These are phyloP conservation scores for Panellus pusillus DNA, from an alignment of 768 basidiomycete species.

Conservation along the genomic window DNA sequence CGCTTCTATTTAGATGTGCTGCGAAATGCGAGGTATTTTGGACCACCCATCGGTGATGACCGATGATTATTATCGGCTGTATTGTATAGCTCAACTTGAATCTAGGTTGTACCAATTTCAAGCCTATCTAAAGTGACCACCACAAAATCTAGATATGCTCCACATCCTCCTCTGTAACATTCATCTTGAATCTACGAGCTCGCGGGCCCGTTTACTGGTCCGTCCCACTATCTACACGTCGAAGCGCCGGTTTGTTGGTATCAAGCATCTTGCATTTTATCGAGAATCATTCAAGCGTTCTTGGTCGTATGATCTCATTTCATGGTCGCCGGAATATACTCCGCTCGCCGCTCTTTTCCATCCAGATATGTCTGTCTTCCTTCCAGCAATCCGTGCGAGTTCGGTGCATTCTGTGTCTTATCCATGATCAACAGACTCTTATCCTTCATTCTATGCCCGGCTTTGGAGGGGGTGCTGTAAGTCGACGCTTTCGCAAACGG, in stretches of 20 bases:
- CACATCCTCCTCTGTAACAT: too few relatives aligned
- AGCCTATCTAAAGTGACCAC: too few relatives aligned
- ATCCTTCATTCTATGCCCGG: slow-evolving; percentile 15
- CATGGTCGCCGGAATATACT: slow-evolving; percentile 37
- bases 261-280: neutral
- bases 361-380: slow-evolving; percentile 33
- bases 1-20: too few relatives aligned
- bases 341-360: slow-evolving; percentile 24
- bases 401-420: neutral
- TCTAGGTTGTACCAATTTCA: too few relatives aligned
- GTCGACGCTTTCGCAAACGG: slow-evolving; percentile 13
- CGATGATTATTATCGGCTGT: too few relatives aligned
- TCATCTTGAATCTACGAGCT: too few relatives aligned
- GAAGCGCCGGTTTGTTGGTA: neutral
- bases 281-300: slow-evolving; percentile 28
- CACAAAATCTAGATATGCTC: too few relatives aligned
- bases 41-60: too few relatives aligned
- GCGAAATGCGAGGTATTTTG: too few relatives aligned
- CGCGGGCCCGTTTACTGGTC: too few relatives aligned
- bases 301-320: slow-evolving; percentile 28
- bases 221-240: too few relatives aligned
- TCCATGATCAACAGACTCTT: neutral
- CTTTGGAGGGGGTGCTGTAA: slow-evolving; percentile 26
- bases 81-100: too few relatives aligned
- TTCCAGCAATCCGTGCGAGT: slow-evolving; percentile 30